phyloP scores from a whole-genome alignment of 441 rosid genomes.

The Jatropha multifida region DNA sequence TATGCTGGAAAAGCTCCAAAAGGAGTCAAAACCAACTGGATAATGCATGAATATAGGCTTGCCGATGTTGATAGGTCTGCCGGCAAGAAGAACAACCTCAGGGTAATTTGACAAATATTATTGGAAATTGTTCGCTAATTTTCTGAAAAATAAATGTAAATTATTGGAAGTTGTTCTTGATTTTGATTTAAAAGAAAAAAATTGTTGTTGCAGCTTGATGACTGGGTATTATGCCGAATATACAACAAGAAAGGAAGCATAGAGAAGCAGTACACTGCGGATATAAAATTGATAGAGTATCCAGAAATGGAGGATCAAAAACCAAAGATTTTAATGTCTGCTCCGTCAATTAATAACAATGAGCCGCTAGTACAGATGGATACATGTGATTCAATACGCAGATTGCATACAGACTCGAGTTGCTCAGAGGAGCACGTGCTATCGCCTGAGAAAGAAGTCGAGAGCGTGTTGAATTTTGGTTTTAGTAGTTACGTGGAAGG shows the following conservation, averaged over 20 bases:
- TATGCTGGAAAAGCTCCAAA: constrained; percentile 89
- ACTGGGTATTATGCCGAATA: constrained; percentile 87
- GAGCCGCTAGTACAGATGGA: constrained; percentile 42
- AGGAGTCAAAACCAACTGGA: constrained; percentile 93
- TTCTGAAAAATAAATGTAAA: no score
- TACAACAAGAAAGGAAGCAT: constrained; percentile 90
- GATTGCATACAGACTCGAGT: constrained; percentile 66
- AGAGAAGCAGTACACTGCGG: constrained; percentile 51
- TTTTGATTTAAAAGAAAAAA: no score
- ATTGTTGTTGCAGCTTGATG: constrained; percentile 66
- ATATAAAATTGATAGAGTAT: constrained; percentile 23
- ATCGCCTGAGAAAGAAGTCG: constrained; percentile 71
- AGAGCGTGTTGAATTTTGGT: constrained; percentile 55
- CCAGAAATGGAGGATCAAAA: constrained; percentile 44
- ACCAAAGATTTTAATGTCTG: constrained; percentile 30
- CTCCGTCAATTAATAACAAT: not conserved
- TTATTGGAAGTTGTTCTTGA: no score
- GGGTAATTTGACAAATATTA: constrained; percentile 38
- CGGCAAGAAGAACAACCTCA: constrained; percentile 48
- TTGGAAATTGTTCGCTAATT: no score
- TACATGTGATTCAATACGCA: constrained; percentile 59
- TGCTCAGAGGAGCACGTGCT: constrained; percentile 66
- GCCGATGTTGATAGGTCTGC: constrained; percentile 81
- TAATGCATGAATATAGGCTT: constrained; percentile 94
- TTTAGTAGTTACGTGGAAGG: constrained; percentile 42